Percentiles rank a stretch among this genome's conserved stretches.
Evolutionary conservation across 495 filamentous ascomycete genomes (phyloP).

Genomic region (Aspergillus taichungensis): DNA sequence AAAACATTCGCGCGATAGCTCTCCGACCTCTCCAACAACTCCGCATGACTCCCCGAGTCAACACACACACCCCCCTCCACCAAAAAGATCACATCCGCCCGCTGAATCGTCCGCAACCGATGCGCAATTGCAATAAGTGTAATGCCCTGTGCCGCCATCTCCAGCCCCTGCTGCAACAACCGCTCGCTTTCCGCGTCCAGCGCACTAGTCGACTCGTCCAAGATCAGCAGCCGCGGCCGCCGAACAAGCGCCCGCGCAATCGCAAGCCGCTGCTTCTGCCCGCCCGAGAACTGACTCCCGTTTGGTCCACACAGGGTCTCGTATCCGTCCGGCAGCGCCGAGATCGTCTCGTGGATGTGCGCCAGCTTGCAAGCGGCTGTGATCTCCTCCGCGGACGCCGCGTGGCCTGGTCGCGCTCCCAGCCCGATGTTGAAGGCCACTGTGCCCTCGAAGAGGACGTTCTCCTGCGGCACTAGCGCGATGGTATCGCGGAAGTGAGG

Average conservation of each 20-base stretch:
- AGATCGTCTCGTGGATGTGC: constrained; percentile 51
- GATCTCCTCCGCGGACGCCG: constrained; percentile 41
- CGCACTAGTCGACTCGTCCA: constrained; percentile 75
- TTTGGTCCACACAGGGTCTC: constrained; percentile 55
- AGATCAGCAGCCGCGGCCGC: constrained; percentile 57
- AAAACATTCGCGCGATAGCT: constrained; percentile 49
- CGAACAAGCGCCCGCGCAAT: constrained; percentile 71
- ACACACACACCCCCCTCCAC: constrained; percentile 59
- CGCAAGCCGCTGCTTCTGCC: constrained; percentile 67
- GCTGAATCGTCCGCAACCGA: constrained; percentile 62
- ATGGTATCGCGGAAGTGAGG: constrained; percentile 38
- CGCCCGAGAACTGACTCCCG: constrained; percentile 58
- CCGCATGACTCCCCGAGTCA: constrained; percentile 60
- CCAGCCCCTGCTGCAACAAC: constrained; percentile 60
- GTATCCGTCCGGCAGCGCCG: constrained; percentile 49
- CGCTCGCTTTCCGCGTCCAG: constrained; percentile 67
- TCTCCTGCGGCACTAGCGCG: constrained; percentile 48
- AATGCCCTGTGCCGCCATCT: constrained; percentile 56
- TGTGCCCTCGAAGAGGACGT: constrained; percentile 44
- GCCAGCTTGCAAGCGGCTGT: constrained; percentile 46
- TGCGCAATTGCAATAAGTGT: constrained; percentile 77
- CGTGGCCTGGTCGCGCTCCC: constrained; percentile 32
- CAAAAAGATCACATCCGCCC: constrained; percentile 68
- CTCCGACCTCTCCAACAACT: constrained; percentile 50
- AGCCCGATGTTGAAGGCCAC: constrained; percentile 44